Evolutionary conservation across 1,139 yeast species (phyloP), one percentile per base, ranked within the genome.

Genomic region (Torulaspora pretoriensis): DNA sequence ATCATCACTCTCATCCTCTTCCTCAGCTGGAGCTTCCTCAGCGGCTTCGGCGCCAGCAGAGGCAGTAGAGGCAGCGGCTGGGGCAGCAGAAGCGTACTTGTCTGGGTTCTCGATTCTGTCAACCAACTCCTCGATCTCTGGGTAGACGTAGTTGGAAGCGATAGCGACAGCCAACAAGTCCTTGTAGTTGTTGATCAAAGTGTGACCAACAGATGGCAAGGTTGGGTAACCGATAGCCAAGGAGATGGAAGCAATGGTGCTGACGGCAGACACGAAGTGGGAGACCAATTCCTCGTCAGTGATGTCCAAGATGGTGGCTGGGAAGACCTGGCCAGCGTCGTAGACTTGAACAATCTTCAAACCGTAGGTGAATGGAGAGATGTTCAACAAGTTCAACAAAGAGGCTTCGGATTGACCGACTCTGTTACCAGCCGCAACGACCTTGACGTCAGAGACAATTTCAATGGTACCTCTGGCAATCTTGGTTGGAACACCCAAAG

Each of bases 401-500:
- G 97, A 74, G 63, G 99, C 98, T 82, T 92, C 99, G 68, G 98
- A 92, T 67, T 95, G 96, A 80, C 99, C 99, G 68, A 92, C 98
- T 77, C 77, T 88, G 71, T 69, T 70, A 68, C 87, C 87, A 56
- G 83, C 80, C 59, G 76, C 81, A 69, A 90, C 96, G 71, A 92
- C 96, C 81, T 87, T 87, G 69, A 92, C 96, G 71, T 94, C 98
- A 65, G 86, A 77, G 74, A 88, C 90, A 77, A 92, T 92, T 80
- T 92, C 99, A 84, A 92, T 92, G 77, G 96, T 88, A 92, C 99
- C 99, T 86, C 99, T 90, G 77, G 96, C 94, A 89, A 92, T 92
- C 94, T 92, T 92, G 87, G 99, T 92, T 82, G 98, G 98, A 70
- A 92, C 97, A 87, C 97, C 97, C 69, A 92, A 84, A 72, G 99